Conservation (phyloP, 164 flowering plant species). For the Saururus chinensis region DNA sequence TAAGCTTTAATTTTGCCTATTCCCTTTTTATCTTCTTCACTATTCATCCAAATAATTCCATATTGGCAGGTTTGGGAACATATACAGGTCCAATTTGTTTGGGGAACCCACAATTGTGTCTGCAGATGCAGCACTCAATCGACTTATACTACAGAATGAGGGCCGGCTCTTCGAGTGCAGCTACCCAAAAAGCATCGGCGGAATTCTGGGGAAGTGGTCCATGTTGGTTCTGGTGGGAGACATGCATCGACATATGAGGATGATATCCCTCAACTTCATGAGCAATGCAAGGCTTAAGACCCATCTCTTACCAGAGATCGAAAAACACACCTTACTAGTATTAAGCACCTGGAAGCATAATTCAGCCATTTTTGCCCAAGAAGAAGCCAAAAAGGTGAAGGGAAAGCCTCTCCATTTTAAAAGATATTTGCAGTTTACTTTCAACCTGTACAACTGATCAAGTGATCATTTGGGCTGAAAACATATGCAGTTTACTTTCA, state of each 20-base stretch:
- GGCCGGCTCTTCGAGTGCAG: slow-evolving; percentile 85
- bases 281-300: slow-evolving; percentile 60
- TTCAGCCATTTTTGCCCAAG: slow-evolving; percentile 62
- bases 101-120: slow-evolving; percentile 84
- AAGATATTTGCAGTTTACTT: no score
- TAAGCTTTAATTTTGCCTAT: neutral
- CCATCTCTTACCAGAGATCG: slow-evolving; percentile 58
- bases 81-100: slow-evolving; percentile 75
- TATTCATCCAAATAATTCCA: no score
- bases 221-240: slow-evolving; percentile 86
- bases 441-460: no score
- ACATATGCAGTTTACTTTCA: slow-evolving; percentile 59
- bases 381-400: slow-evolving; percentile 84
- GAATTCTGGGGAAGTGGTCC: slow-evolving; percentile 92
- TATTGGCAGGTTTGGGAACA: slow-evolving; percentile 81
- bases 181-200: slow-evolving; percentile 81
- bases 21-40: neutral
- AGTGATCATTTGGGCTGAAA: no score
- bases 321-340: slow-evolving; percentile 55
- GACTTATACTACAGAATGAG: slow-evolving; percentile 70
- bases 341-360: slow-evolving; percentile 52
- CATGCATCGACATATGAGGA: slow-evolving; percentile 88
- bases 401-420: neutral
- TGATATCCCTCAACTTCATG: slow-evolving; percentile 69
- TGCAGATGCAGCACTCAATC: slow-evolving; percentile 69